Percentiles rank a stretch among this genome's conserved stretches.
These are phyloP conservation scores for Colletotrichum plurivorum DNA, from an alignment of 2,329 filamentous ascomycete genomes.

Conservation along the genomic window DNA sequence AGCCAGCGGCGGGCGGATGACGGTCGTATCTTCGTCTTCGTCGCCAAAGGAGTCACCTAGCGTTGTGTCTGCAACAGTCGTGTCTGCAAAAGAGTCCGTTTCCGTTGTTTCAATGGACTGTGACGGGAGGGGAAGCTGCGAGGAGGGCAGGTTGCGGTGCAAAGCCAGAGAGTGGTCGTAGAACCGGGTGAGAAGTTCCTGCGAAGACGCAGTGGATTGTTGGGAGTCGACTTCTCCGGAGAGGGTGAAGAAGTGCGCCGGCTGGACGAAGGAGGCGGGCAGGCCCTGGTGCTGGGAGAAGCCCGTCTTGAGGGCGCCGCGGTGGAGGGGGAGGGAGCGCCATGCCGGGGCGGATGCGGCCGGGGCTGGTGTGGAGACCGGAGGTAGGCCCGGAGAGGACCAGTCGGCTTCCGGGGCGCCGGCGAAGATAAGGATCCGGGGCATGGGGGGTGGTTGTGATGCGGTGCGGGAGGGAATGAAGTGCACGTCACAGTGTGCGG, in stretches of 20 bases:
- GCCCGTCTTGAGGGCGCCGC: conserved; percentile 63
- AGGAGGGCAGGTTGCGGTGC: conserved; percentile 76
- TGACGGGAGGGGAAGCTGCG: conserved; percentile 61
- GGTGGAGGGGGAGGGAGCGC: conserved; percentile 67
- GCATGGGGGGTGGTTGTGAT: conserved; percentile 42
- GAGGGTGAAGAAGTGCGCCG: conserved; percentile 63
- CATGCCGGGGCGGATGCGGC: conserved; percentile 56
- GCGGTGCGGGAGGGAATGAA: neutral
- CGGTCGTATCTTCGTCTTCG: neutral
- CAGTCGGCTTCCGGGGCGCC: conserved; percentile 51
- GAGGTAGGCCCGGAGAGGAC: conserved; percentile 47
- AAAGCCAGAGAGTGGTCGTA: conserved; percentile 83
- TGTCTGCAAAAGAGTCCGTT: conserved; percentile 51
- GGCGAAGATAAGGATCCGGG: conserved; percentile 54
- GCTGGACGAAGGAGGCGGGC: conserved; percentile 46
- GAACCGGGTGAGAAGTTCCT: conserved; percentile 70
- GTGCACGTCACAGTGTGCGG: neutral
- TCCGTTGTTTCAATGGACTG: conserved; percentile 42
- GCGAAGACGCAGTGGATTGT: conserved; percentile 5
- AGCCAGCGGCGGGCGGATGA: conserved; percentile 45
- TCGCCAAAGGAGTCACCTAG: conserved; percentile 47
- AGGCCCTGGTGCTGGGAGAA: conserved; percentile 64
- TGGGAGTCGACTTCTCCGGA: conserved; percentile 46
- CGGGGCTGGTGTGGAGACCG: conserved; percentile 31
- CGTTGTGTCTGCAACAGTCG: conserved; percentile 43